Conservation (phyloP, 768 basidiomycete species). For the Mycena belliarum region DNA sequence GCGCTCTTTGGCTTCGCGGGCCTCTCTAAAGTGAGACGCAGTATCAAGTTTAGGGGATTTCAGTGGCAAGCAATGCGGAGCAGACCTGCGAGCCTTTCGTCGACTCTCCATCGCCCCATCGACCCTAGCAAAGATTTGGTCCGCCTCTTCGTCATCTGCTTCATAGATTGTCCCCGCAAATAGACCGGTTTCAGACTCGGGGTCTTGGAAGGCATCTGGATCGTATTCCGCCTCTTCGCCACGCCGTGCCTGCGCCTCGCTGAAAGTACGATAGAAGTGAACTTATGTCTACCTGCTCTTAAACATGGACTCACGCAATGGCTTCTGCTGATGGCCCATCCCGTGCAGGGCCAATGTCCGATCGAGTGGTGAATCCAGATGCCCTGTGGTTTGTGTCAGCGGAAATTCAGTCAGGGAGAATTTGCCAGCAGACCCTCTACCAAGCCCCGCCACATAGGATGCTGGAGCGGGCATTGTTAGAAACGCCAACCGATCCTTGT, state of each 20-base stretch:
- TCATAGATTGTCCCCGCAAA: not conserved
- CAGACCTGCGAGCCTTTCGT: not conserved
- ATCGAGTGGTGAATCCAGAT: not conserved
- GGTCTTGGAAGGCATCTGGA: slow-evolving; percentile 46
- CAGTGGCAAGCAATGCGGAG: not conserved
- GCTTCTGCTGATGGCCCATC: not conserved
- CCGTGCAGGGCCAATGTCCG: not conserved
- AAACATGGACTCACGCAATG: not conserved
- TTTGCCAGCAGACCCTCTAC: not conserved
- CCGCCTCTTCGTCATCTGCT: not conserved
- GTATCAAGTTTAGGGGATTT: not conserved
- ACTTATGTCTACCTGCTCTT: not conserved
- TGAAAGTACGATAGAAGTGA: not conserved
- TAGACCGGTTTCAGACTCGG: not conserved
- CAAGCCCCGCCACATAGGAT: not conserved
- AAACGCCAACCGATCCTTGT: not conserved
- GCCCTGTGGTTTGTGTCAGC: not conserved
- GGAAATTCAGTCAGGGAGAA: not conserved
- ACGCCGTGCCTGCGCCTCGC: not conserved
- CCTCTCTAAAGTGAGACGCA: not conserved
- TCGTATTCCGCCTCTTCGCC: no score
- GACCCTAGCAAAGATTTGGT: not conserved
- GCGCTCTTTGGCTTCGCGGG: not conserved
- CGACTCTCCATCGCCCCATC: not conserved
- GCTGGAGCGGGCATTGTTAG: not conserved